These are phyloP conservation scores for Xylaria sp. DNA, from an alignment of 2,329 filamentous ascomycete genomes.

Conservation along the genomic window DNA sequence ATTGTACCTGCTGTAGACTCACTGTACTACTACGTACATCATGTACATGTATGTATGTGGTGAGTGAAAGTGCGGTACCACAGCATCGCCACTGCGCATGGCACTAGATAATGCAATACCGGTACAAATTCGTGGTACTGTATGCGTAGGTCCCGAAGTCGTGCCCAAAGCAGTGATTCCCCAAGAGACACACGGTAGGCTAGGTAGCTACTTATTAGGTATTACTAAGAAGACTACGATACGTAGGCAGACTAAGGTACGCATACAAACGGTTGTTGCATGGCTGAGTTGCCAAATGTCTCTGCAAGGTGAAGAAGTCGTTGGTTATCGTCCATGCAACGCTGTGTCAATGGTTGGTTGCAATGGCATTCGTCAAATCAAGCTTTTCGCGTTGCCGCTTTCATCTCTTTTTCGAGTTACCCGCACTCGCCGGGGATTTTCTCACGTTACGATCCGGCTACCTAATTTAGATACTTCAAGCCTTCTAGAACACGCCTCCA, in stretches of 20 bases:
- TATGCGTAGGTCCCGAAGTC: too few species aligned
- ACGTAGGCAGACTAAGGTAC: too few species aligned
- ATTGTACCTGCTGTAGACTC: not conserved
- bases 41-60: too few species aligned
- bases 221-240: too few species aligned
- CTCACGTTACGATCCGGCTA: not conserved
- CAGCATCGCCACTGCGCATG: not conserved
- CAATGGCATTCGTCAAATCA: constrained; percentile 22
- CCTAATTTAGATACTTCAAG: constrained; percentile 14
- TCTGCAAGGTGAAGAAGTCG: not conserved
- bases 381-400: constrained; percentile 29
- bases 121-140: too few species aligned
- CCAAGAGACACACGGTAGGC: too few species aligned
- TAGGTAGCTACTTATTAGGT: too few species aligned
- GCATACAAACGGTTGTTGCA: too few species aligned
- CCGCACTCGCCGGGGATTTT: constrained; percentile 1
- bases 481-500: constrained; percentile 29
- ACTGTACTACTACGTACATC: too few species aligned
- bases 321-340: not conserved
- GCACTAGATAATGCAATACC: not conserved
- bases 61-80: too few species aligned
- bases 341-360: constrained; percentile 9
- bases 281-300: not conserved
- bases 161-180: too few species aligned
- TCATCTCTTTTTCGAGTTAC: constrained; percentile 1